These are phyloP conservation scores for Wolfiporia cocos DNA, from an alignment of 1,284 basidiomycete species.

Conservation along the genomic window DNA sequence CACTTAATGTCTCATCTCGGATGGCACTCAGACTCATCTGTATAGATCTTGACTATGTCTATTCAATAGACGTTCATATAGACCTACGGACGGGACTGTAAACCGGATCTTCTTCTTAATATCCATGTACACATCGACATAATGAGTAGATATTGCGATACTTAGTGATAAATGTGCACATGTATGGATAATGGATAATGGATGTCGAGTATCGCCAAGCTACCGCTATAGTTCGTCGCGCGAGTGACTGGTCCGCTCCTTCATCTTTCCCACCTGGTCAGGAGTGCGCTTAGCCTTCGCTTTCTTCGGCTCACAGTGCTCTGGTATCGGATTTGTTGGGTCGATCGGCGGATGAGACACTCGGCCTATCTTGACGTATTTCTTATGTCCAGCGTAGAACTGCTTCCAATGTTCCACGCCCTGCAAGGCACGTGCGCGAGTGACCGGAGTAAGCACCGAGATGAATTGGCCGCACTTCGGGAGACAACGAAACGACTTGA, in stretches of 20 bases:
- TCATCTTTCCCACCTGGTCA: slow-evolving; percentile 16
- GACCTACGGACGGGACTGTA: no score
- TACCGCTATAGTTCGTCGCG: slow-evolving; percentile 33
- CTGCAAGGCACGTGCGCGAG: slow-evolving; percentile 30
- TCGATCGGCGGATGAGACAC: slow-evolving; percentile 76
- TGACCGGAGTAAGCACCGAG: neutral
- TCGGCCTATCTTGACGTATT: slow-evolving; percentile 72
- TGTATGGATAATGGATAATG: slow-evolving; percentile 3
- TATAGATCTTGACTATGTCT: no score
- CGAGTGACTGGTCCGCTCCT: slow-evolving; percentile 10
- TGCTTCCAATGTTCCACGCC: slow-evolving; percentile 81
- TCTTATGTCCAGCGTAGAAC: slow-evolving; percentile 79
- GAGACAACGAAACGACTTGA: no score
- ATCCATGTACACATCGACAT: no score
- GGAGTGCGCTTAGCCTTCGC: slow-evolving; percentile 16
- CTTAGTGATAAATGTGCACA: neutral
- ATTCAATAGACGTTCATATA: no score
- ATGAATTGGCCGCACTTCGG: no score
- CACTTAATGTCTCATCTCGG: no score
- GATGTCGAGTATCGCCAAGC: no score
- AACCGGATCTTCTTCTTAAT: no score
- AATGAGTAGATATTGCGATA: slow-evolving; percentile 8
- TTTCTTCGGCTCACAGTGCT: slow-evolving; percentile 69
- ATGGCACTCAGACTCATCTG: no score
- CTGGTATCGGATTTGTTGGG: slow-evolving; percentile 71